phyloP scores from a whole-genome alignment of 345 rosid species.

The Murraya paniculata region DNA sequence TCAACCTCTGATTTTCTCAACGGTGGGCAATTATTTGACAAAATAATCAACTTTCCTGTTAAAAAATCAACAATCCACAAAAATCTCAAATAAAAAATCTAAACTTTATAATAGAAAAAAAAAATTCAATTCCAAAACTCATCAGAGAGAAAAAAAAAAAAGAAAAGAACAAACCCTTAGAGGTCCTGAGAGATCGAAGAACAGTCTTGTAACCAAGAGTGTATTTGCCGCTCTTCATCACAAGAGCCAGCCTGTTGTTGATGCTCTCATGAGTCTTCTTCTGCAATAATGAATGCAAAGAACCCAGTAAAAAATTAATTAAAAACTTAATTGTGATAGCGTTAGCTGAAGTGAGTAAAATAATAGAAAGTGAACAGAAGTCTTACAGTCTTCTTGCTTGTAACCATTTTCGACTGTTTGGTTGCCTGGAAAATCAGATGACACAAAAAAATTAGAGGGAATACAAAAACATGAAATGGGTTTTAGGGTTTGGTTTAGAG shows the following conservation, averaged over 20 bases:
- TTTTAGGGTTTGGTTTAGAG: neutral
- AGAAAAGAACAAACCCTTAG: constrained; percentile 28
- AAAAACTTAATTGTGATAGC: neutral
- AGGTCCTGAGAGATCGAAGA: constrained; percentile 43
- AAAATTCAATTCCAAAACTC: neutral
- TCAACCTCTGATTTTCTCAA: constrained; percentile 80
- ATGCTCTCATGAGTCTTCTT: constrained; percentile 69
- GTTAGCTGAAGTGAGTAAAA: neutral
- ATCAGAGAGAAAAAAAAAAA: neutral
- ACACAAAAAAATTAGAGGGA: neutral
- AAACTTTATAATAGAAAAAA: neutral
- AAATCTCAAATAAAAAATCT: neutral
- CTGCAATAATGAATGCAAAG: constrained; percentile 16
- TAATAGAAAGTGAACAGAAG: too few species aligned
- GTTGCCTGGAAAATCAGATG: constrained; percentile 3
- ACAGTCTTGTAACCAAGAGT: constrained; percentile 56
- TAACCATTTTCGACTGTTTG: constrained; percentile 10
- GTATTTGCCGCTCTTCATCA: constrained; percentile 59
- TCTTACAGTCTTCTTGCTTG: constrained; percentile 13
- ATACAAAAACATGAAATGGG: neutral
- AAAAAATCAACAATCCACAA: neutral
- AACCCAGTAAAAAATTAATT: neutral
- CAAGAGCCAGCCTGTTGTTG: constrained; percentile 55
- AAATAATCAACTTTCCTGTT: constrained; percentile 44
- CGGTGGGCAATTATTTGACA: constrained; percentile 74